A percentile compares a stretch with the other conserved stretches of the same genome.
Evolutionary conservation across 78 protist species (phyloP).

Genomic region (Dictyostelium firmibasis): DNA sequence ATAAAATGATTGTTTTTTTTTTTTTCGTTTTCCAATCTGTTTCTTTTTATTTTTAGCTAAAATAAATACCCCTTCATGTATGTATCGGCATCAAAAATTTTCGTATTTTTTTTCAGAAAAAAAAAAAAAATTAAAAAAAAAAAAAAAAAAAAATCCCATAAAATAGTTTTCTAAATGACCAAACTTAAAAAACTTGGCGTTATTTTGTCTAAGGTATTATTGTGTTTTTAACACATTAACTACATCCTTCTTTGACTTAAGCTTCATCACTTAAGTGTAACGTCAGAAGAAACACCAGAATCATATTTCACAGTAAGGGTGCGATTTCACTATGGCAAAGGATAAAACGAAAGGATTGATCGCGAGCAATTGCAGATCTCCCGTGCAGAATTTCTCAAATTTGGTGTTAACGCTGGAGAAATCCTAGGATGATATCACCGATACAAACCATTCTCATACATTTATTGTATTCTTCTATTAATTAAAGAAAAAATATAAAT

Average conservation of each 20-base stretch:
- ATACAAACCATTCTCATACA: slow-evolving; percentile 7
- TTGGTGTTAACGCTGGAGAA: not conserved
- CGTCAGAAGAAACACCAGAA: not conserved
- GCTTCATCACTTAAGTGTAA: not conserved
- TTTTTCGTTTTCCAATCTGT: too few relatives aligned
- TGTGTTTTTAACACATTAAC: not conserved
- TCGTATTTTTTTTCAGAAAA: too few relatives aligned
- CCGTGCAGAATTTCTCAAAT: slow-evolving; percentile 4
- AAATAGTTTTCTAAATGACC: not conserved
- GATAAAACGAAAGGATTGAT: not conserved
- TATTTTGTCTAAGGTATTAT: too few relatives aligned
- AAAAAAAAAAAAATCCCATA: not conserved
- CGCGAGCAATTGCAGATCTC: slow-evolving; percentile 1
- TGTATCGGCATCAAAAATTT: too few relatives aligned
- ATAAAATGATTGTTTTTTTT: too few relatives aligned
- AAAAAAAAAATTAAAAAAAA: too few relatives aligned
- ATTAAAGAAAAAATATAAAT: too few relatives aligned
- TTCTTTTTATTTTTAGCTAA: too few relatives aligned
- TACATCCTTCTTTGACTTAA: not conserved
- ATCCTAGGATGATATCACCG: not conserved
- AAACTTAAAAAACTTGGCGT: not conserved
- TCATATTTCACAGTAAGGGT: not conserved
- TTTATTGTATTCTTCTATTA: not conserved
- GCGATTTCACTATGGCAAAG: slow-evolving; percentile 1
- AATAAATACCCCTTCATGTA: too few relatives aligned